Conservation (phyloP, 306 rosid genomes). For the Quercus ilex region DNA sequence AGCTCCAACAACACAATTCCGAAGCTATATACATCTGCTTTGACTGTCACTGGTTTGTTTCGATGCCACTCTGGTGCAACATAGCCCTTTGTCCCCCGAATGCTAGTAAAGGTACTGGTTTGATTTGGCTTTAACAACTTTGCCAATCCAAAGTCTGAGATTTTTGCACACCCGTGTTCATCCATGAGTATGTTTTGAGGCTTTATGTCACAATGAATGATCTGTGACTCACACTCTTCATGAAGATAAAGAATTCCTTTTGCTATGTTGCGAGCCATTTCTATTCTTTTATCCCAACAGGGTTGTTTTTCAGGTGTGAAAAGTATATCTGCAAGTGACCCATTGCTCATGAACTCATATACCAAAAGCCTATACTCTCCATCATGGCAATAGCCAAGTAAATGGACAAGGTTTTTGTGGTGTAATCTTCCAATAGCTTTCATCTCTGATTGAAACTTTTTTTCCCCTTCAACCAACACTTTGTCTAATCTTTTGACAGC, state of each 20-base stretch:
- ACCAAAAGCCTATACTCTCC: slow-evolving; percentile 27
- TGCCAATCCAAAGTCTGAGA: background rate
- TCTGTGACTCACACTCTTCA: background rate
- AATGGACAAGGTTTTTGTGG: slow-evolving; percentile 19
- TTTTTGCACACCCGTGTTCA: background rate
- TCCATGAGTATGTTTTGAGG: too few relatives aligned
- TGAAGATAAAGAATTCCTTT: background rate
- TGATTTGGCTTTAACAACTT: background rate
- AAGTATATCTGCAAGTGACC: background rate
- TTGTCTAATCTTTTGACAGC: slow-evolving; percentile 24
- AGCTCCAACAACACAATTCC: background rate
- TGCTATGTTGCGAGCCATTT: background rate
- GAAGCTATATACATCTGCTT: background rate
- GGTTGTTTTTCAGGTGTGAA: background rate
- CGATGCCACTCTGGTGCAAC: background rate
- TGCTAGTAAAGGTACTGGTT: background rate
- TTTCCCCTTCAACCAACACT: slow-evolving; percentile 13
- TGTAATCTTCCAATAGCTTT: background rate
- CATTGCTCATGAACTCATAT: background rate
- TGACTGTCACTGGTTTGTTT: background rate
- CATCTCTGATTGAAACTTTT: background rate
- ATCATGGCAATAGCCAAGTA: slow-evolving; percentile 19
- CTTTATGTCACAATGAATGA: too few relatives aligned
- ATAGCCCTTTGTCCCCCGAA: background rate
- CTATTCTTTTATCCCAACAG: background rate